Evolutionary conservation across 179 eudicot species (phyloP).

Genomic region (Pouteria campechiana): DNA sequence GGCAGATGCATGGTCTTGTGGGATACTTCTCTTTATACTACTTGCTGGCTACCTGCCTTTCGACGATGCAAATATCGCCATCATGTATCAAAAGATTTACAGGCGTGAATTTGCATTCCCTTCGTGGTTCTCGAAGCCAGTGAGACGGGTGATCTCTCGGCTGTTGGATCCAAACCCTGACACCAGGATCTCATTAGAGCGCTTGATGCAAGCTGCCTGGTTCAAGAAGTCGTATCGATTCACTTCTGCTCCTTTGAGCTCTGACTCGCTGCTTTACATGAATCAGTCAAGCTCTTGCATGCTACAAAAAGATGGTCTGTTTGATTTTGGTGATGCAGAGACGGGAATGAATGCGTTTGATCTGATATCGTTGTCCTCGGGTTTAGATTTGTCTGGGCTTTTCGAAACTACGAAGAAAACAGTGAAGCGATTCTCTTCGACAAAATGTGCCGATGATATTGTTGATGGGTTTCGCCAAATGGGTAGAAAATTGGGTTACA

Average conservation of each 20-base stretch:
- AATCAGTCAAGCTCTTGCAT: too few relatives aligned
- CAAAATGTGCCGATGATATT: too few relatives aligned
- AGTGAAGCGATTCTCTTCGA: too few relatives aligned
- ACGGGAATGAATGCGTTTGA: conserved; percentile 62
- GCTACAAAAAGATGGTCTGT: conserved; percentile 7
- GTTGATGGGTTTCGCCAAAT: too few relatives aligned
- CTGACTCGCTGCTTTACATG: too few relatives aligned
- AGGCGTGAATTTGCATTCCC: conserved; percentile 57
- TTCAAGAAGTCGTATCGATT: conserved; percentile 8
- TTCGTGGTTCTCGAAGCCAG: conserved; percentile 43
- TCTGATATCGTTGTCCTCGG: conserved; percentile 53
- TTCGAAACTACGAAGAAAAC: conserved; percentile 52
- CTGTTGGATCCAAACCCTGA: conserved; percentile 58
- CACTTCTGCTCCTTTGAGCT: too few relatives aligned
- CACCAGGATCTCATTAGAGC: conserved; percentile 22
- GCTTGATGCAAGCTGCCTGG: conserved; percentile 46
- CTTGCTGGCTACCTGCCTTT: conserved; percentile 61
- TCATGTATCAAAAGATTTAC: conserved; percentile 44
- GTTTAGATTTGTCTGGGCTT: conserved; percentile 53
- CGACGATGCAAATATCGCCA: conserved; percentile 40
- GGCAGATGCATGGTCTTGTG: conserved; percentile 72
- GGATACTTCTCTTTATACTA: conserved; percentile 41
- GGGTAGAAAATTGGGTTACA: too few relatives aligned
- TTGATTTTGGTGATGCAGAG: conserved; percentile 8
- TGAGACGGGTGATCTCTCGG: conserved; percentile 24